phyloP scores from a whole-genome alignment of 352 stramenopile species.

The Globisporangium iwayamae region DNA sequence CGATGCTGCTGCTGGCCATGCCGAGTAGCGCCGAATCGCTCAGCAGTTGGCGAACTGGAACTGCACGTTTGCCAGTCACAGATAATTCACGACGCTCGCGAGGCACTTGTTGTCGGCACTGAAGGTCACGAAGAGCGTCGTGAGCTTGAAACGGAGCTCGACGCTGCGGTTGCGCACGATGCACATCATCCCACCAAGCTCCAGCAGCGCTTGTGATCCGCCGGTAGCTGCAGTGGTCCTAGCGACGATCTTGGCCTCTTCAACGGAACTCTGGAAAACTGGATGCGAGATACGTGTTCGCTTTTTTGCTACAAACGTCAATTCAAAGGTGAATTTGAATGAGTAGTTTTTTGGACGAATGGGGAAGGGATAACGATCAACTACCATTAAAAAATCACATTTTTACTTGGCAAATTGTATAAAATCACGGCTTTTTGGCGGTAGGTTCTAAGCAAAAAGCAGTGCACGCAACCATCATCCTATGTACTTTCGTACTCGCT shows the following conservation, averaged over 20 bases:
- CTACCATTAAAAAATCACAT: too few species aligned
- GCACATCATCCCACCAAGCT: constrained; percentile 6
- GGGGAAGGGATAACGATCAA: too few species aligned
- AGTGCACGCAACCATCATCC: too few species aligned
- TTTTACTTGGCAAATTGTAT: too few species aligned
- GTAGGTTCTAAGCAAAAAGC: too few species aligned
- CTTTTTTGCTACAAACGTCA: too few species aligned
- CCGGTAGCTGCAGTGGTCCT: neutral
- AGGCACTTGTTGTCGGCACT: neutral
- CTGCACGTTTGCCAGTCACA: neutral
- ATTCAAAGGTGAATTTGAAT: too few species aligned
- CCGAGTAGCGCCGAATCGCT: neutral
- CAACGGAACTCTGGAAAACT: too few species aligned
- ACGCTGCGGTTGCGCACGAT: neutral
- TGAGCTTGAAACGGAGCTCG: neutral
- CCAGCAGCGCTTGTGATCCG: neutral
- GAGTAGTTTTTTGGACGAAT: too few species aligned
- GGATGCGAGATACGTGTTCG: too few species aligned
- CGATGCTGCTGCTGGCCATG: neutral
- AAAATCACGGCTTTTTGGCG: too few species aligned
- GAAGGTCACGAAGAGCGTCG: neutral
- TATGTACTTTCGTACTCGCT: too few species aligned
- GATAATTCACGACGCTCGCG: neutral
- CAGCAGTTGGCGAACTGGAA: neutral
- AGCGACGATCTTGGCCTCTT: neutral